A percentile compares a stretch with the other conserved stretches of the same genome.
These are phyloP conservation scores for Blepharisma stoltei DNA, from an alignment of 73 alveolate species.

Conservation along the genomic window DNA sequence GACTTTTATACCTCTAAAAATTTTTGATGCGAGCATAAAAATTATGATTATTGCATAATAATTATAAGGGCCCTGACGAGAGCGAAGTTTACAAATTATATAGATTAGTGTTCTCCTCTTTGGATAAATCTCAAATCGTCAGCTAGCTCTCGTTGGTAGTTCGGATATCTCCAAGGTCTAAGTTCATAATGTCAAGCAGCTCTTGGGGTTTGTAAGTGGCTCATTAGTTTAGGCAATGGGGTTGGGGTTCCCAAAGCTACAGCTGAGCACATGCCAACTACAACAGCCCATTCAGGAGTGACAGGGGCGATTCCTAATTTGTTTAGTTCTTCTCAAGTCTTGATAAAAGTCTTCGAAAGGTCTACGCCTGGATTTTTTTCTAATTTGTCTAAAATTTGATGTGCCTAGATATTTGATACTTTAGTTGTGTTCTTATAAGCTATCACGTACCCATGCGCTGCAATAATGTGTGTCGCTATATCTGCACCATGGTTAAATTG, in stretches of 20 bases:
- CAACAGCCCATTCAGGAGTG: constrained; percentile 14
- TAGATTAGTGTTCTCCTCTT: not conserved
- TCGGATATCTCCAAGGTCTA: constrained; percentile 10
- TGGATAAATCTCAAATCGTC: constrained; percentile 10
- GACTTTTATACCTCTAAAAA: too few relatives aligned
- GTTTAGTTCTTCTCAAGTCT: not conserved
- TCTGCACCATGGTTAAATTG: not conserved
- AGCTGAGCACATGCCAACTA: constrained; percentile 5
- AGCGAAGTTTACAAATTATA: not conserved
- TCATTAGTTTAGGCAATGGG: not conserved
- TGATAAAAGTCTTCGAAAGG: not conserved
- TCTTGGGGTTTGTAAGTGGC: not conserved
- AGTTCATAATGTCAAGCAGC: not conserved
- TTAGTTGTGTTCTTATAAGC: not conserved
- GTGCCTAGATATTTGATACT: not conserved
- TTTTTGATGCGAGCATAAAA: too few relatives aligned
- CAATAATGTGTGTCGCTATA: constrained; percentile 3
- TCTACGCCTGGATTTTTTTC: not conserved
- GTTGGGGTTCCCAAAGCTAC: not conserved
- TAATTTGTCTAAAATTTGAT: not conserved
- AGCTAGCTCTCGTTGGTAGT: not conserved
- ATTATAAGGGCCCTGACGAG: too few relatives aligned
- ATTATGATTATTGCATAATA: too few relatives aligned
- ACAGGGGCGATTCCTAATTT: not conserved
- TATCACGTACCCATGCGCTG: constrained; percentile 23